Evolutionary conservation across 139 green algal species (phyloP).

Genomic region (Micractinium sp.): DNA sequence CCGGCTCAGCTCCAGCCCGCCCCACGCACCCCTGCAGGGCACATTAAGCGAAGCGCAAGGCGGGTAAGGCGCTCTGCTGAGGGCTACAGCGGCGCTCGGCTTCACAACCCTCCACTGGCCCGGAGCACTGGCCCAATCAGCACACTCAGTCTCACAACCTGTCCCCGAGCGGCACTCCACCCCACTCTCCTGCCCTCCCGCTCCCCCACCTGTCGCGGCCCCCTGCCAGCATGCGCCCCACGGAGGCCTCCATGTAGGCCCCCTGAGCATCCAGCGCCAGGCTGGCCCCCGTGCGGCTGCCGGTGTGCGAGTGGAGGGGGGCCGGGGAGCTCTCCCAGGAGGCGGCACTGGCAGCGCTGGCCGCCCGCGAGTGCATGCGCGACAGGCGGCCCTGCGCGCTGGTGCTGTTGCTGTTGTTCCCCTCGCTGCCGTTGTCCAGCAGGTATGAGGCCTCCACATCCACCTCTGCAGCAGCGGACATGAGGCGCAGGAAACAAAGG

Average conservation of each 20-base stretch:
- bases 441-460: conserved; percentile 53
- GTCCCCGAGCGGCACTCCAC: no score
- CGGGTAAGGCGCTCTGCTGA: no score
- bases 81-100: no score
- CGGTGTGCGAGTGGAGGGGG: neutral
- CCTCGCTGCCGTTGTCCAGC: conserved; percentile 34
- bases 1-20: conserved; percentile 21
- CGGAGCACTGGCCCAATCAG: no score
- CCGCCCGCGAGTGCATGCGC: conserved; percentile 7
- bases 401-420: neutral
- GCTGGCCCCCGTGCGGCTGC: neutral
- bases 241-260: conserved; percentile 16
- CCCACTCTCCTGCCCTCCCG: neutral
- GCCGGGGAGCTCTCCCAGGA: conserved; percentile 10
- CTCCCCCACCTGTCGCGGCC: conserved; percentile 13
- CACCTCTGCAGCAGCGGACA: conserved; percentile 33
- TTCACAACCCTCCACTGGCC: no score
- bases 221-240: conserved; percentile 20
- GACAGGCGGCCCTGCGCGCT: neutral
- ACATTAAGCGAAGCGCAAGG: no score
- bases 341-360: conserved; percentile 8
- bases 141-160: no score
- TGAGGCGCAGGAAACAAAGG: neutral
- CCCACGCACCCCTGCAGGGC: neutral
- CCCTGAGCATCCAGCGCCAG: neutral